Evolutionary conservation across 73 alveolate species (phyloP), one percentile per base, ranked within the genome.

Genomic region (Breviolum minutum): DNA sequence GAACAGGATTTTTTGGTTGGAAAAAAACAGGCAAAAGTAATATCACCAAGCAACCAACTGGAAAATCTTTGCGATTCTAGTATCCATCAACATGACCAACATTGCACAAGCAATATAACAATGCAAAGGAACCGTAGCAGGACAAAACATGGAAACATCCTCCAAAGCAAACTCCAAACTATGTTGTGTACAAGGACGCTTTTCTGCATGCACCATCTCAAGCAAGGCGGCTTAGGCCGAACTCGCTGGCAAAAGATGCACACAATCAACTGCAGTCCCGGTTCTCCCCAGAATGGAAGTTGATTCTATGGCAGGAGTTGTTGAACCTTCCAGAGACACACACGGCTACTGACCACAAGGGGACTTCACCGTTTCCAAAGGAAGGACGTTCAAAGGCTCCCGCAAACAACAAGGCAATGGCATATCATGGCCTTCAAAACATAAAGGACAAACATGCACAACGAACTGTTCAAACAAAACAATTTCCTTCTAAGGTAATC

Each of bases 291-390:
- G 17, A 22, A 68, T 68, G 77, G 77, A 68, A 68, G 77, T 68
- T 68, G 77, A 68, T 68, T 22, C 77, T 68, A 68, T 68, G 77
- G 77, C 77, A 68, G 77, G 77, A 68, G 77, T 14, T 68, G 3
- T 40, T 40, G 77, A 68, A 68, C 77, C 77, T 68, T 68, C 77
- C 77, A 68, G 77, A 68, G 77, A 68, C 77, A 68, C 77, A 22
- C 77, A 68, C 77, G 77, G 77, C 77, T 68, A 68, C 77, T 68
- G 77, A 68, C 77, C 77, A 68, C 77, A 68, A 22, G 77, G 77
- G 77, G 77, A 14, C 24, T 68, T 68, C 77, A 68, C 77, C 77
- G 77, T 68, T 40, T 40, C 54, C 54, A 40, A 40, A 40, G 54
- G 54, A 68, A 68, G 77, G 77, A 68, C 77, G 77, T 14, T 68